phyloP scores from a whole-genome alignment of 495 filamentous ascomycete genomes.

The Bacidia gigantensis region DNA sequence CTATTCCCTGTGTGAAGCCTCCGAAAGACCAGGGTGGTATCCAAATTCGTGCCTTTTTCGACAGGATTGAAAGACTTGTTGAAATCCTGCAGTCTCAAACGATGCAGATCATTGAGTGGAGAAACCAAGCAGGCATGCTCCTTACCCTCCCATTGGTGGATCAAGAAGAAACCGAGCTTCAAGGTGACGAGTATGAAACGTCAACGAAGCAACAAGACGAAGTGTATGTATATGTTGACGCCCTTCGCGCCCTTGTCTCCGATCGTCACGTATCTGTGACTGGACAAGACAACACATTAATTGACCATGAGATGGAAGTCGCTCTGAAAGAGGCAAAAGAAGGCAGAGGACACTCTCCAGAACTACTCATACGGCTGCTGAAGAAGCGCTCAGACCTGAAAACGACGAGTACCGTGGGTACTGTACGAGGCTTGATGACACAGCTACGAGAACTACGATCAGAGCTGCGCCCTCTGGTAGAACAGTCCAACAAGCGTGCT shows the following conservation, averaged over 20 bases:
- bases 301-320: slow-evolving; percentile 56
- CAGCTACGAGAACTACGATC: slow-evolving; percentile 51
- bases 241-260: slow-evolving; percentile 56
- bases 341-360: slow-evolving; percentile 57
- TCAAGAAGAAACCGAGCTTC: slow-evolving; percentile 60
- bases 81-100: slow-evolving; percentile 55
- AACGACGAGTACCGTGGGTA: slow-evolving; percentile 42
- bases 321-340: slow-evolving; percentile 44
- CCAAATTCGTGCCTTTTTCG: slow-evolving; percentile 42
- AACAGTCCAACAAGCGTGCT: slow-evolving; percentile 48
- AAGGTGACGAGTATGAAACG: slow-evolving; percentile 78
- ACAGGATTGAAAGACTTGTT: slow-evolving; percentile 40
- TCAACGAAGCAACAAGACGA: slow-evolving; percentile 78
- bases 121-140: slow-evolving; percentile 52
- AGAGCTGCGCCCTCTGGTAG: slow-evolving; percentile 46
- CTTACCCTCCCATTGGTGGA: slow-evolving; percentile 68
- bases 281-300: slow-evolving; percentile 61
- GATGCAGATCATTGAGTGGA: slow-evolving; percentile 54
- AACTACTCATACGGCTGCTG: slow-evolving; percentile 50
- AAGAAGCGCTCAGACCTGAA: slow-evolving; percentile 39
- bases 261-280: slow-evolving; percentile 66
- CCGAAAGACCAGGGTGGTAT: slow-evolving; percentile 43
- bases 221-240: slow-evolving; percentile 71
- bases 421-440: slow-evolving; percentile 53
- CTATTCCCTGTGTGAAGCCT: slow-evolving; percentile 46